These are phyloP conservation scores for Cryptococcus deneoformans DNA, from an alignment of 1,284 basidiomycete genomes.

Conservation along the genomic window DNA sequence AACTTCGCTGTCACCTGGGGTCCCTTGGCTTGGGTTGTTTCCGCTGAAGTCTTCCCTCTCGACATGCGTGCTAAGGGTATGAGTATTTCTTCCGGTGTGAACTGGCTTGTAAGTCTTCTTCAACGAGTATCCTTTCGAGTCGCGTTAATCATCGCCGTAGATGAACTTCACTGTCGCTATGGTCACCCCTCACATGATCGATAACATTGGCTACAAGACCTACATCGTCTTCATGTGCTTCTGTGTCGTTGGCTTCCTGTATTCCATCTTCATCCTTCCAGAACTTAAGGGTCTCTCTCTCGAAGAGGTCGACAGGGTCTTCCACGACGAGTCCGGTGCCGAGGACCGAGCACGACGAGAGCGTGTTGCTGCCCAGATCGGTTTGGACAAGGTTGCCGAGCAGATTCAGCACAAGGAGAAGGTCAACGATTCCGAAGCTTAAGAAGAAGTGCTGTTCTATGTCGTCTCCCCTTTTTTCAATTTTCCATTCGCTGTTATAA, in stretches of 20 bases:
- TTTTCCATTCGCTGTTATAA: too few species aligned
- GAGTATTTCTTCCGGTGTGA: conserved; percentile 39
- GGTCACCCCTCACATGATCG: conserved; percentile 42
- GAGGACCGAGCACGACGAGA: conserved; percentile 43
- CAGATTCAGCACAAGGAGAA: conserved; percentile 41
- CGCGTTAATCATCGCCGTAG: conserved; percentile 1
- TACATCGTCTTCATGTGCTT: conserved; percentile 49
- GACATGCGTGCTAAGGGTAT: conserved; percentile 49
- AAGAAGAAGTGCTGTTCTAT: too few species aligned
- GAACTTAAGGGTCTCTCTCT: conserved; percentile 41
- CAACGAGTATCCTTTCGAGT: neutral
- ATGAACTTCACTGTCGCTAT: conserved; percentile 49
- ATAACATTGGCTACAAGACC: conserved; percentile 40
- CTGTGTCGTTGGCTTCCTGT: conserved; percentile 44
- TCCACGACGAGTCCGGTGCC: conserved; percentile 40
- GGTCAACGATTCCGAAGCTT: neutral
- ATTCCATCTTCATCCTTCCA: conserved; percentile 39
- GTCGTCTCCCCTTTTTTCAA: too few species aligned
- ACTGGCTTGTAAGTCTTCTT: conserved; percentile 23
- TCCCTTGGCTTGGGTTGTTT: conserved; percentile 46
- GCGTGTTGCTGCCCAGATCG: conserved; percentile 45
- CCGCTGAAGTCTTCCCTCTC: conserved; percentile 47
- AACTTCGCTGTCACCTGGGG: conserved; percentile 48
- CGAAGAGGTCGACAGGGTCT: conserved; percentile 42
- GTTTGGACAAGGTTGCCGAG: conserved; percentile 44